Percentiles rank a stretch among this genome's conserved stretches.
These are phyloP conservation scores for Warburgia ugandensis DNA, from an alignment of 164 flowering plant species.

Conservation along the genomic window DNA sequence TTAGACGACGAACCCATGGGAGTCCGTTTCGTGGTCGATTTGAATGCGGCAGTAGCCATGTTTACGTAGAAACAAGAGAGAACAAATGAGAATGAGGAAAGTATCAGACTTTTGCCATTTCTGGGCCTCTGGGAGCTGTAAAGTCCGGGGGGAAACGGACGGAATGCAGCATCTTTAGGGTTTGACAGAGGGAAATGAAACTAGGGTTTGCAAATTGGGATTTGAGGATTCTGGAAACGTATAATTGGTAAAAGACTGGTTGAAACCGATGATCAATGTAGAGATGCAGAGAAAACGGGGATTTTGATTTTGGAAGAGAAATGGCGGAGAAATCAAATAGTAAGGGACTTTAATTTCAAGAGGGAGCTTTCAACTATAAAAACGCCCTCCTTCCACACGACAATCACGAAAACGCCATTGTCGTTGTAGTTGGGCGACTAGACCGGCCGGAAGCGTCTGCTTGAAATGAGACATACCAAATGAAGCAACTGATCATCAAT, in stretches of 20 bases:
- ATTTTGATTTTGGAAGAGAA: conserved; percentile 1
- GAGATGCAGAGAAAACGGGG: not conserved
- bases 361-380: not conserved
- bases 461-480: too few relatives aligned
- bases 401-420: conserved; percentile 6
- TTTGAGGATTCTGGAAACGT: not conserved
- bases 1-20: conserved; percentile 28
- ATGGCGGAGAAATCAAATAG: conserved; percentile 41
- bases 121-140: not conserved
- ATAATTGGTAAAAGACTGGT: not conserved
- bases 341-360: conserved; percentile 2
- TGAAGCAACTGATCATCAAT: too few relatives aligned
- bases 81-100: not conserved
- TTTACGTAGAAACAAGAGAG: not conserved
- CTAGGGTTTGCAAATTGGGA: too few relatives aligned
- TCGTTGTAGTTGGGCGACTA: too few relatives aligned
- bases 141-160: not conserved
- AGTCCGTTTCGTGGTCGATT: conserved; percentile 61
- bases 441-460: too few relatives aligned
- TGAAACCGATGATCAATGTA: not conserved
- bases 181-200: too few relatives aligned
- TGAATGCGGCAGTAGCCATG: conserved; percentile 87
- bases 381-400: not conserved
- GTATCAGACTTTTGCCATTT: too few relatives aligned
- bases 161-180: not conserved